Base-by-base conservation (phyloP, 2,329 filamentous ascomycete species). In the Plectosphaerella cucumerina region DNA sequence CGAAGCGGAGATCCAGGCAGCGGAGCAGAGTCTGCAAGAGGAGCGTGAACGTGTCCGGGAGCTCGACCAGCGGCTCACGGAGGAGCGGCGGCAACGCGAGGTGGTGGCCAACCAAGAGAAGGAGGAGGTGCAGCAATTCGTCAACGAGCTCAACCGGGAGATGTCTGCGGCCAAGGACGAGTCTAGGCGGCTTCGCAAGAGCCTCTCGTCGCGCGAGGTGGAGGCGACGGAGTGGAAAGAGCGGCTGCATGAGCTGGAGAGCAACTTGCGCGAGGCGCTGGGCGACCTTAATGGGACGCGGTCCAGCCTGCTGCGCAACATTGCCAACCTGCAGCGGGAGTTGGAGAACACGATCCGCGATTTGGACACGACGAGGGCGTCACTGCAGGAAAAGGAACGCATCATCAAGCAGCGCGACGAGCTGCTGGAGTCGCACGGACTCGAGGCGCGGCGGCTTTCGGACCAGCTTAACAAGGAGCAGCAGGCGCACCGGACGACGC, bases 391-490 rank as follows among this genome's bases (percentile, higher is more conserved):
- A 65, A 97, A 95, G 67, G 92, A 97, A 56, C 85, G 87, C 49
- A 80, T 96, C 58, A 86, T 99, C 62, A 90, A 92, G 62, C 90
- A 93, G 66, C 89, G 93, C 14, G 94, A 97, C 64, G 80, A 85
- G 3, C 78, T 97, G 5, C 82, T 99, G 10, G 94, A 99, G 68
- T 90, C 86, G 22, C 89, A 94, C 62, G 90, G 87, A 3, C 80
- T 97, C 20, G 94, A 99, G 66, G 87, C 85, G 49, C 84, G 89
- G 53, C 91, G 91, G 60, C 75, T 97, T 11, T 85, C 85, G 1
- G 93, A 97, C 58, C 78, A 96, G 49, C 84, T 97, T 14, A 93
- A 97, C 47, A 95, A 95, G 61, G 94, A 99, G 70, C 85, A 91
- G 14, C 82, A 89, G 57, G 83, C 82, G 20, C 90, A 95, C 60